These are phyloP conservation scores for Suhomyces tanzawaensis DNA, from an alignment of 805 yeast genomes.

Conservation along the genomic window DNA sequence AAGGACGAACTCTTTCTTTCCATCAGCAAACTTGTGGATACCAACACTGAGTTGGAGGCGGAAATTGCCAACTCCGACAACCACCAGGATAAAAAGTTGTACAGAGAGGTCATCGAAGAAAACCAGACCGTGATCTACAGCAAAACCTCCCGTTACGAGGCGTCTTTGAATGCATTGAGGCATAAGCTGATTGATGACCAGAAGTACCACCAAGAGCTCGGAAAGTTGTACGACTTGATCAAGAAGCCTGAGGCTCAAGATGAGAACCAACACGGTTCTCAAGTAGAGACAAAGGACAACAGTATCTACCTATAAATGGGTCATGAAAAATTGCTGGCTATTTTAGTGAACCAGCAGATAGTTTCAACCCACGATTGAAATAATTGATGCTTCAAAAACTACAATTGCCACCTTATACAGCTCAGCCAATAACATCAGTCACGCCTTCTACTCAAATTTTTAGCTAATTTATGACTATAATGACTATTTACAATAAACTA, in stretches of 20 bases:
- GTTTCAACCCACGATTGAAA: too few species aligned
- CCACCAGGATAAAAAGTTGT: slow-evolving; percentile 28
- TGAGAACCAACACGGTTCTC: too few species aligned
- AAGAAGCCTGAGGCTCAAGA: too few species aligned
- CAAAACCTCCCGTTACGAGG: background rate
- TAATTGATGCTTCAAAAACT: too few species aligned
- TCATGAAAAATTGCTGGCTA: too few species aligned
- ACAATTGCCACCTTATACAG: too few species aligned
- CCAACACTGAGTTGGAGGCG: slow-evolving; percentile 48
- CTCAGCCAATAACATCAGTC: too few species aligned
- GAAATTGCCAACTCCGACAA: slow-evolving; percentile 30
- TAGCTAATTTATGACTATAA: too few species aligned
- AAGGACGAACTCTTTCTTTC: slow-evolving; percentile 28
- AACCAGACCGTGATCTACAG: slow-evolving; percentile 48
- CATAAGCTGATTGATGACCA: background rate
- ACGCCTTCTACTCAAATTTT: too few species aligned
- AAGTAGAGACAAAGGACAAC: too few species aligned
- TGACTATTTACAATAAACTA: slow-evolving; percentile 6
- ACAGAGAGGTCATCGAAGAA: slow-evolving; percentile 54
- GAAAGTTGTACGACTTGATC: background rate
- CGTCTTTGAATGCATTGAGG: background rate
- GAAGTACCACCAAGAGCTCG: background rate
- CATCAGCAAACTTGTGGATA: slow-evolving; percentile 45
- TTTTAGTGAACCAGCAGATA: too few species aligned
- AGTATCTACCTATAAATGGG: too few species aligned